Evolutionary conservation across 1,284 basidiomycete genomes (phyloP), one percentile per base, ranked within the genome.

Genomic region (Leucoagaricus sp.): DNA sequence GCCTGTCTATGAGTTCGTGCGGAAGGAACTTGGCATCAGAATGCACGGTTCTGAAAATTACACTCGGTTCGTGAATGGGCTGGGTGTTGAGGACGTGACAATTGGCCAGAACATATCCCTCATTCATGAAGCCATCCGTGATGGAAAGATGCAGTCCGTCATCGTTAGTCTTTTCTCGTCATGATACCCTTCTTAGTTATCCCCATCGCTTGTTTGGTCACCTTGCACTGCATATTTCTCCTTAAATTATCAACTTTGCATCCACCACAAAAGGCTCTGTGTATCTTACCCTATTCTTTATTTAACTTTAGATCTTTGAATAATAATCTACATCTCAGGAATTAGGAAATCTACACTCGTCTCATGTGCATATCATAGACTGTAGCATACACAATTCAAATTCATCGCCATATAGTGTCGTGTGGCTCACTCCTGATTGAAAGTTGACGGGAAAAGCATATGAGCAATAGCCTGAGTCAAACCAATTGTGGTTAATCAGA

Each of bases 21-120:
- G 90, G 36, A 60, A 81, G 33, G 80, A 75, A 15, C 74, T 92
- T 25, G 86, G 86, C 7, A 79, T 93, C 59, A 75, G 74, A 60
- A 91, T 91, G 83, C 84, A 89, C 60, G 89, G 89, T 3, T 68
- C 75, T 9, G 86, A 88, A 63, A 91, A 91, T 65, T 71, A 80
- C 61, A 71, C 75, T 47, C 64, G 69, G 26, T 87, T 86, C 65
- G 75, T 69, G 53, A 75, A 78, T 38, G 85, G 84, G 6, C 72
- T 82, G n/a, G 82, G 82, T 23, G 73, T 79, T 15, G 80, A 81
- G 55, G 84, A 86, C 44, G 75, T 74, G 15, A 85, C 85, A 2
- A 67, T 85, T 45, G 89, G 89, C 0, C 79, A 84, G 64, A 83
- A 83, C 62, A 76, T 90, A 15, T 79, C 86, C 2, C 70, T 83